phyloP scores from a whole-genome alignment of 306 rosid species.

The Quercus robur region DNA sequence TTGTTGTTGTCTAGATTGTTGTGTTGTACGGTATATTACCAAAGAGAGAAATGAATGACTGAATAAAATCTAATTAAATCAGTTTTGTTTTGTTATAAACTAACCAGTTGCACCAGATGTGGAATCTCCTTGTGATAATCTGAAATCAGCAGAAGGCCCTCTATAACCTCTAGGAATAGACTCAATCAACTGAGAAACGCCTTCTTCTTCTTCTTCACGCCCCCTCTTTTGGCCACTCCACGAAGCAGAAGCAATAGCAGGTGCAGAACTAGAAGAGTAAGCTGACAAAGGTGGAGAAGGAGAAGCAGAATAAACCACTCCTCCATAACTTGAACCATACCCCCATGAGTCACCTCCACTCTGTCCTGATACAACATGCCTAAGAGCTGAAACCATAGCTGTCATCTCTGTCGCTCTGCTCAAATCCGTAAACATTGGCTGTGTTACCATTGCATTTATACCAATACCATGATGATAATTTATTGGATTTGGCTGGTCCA shows the following conservation, averaged over 20 bases:
- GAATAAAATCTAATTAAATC: neutral
- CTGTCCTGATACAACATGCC: slow-evolving; percentile 59
- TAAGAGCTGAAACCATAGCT: slow-evolving; percentile 67
- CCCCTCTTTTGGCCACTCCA: slow-evolving; percentile 66
- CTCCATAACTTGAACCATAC: slow-evolving; percentile 32
- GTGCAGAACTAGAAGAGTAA: slow-evolving; percentile 22
- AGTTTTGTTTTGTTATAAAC: neutral
- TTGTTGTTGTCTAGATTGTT: neutral
- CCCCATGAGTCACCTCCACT: slow-evolving; percentile 24
- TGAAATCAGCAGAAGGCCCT: slow-evolving; percentile 24
- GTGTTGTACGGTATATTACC: neutral
- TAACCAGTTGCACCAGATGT: slow-evolving; percentile 43
- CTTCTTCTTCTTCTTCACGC: slow-evolving; percentile 49
- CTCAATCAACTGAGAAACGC: slow-evolving; percentile 17
- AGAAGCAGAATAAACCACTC: slow-evolving; percentile 14
- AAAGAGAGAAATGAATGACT: neutral
- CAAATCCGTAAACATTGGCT: slow-evolving; percentile 24
- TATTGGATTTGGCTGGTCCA: slow-evolving; percentile 9
- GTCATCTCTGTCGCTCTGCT: slow-evolving; percentile 42
- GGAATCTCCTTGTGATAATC: slow-evolving; percentile 31
- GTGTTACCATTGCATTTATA: slow-evolving; percentile 17
- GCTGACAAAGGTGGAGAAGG: slow-evolving; percentile 29
- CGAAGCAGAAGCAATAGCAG: slow-evolving; percentile 19
- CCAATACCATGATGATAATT: neutral
- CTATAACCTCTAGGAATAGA: slow-evolving; percentile 24